A percentile compares a stretch with the other conserved stretches of the same genome.
Evolutionary conservation across 805 yeast genomes (phyloP).

Genomic region (Candida verbasci): DNA sequence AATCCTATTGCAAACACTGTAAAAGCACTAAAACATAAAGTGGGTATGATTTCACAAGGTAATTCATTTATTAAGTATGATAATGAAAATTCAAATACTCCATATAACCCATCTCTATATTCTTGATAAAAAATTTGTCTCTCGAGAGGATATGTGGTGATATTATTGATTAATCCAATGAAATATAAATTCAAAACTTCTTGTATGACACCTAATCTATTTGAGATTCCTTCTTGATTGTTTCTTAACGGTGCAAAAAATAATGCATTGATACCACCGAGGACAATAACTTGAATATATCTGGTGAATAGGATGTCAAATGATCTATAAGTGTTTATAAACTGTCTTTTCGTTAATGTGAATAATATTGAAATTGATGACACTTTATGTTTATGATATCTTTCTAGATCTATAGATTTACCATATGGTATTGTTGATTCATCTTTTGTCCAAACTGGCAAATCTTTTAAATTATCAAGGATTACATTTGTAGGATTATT

Average conservation of each 20-base stretch:
- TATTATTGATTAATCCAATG: slow-evolving; percentile 73
- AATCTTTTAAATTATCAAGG: slow-evolving; percentile 1
- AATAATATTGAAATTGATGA: slow-evolving; percentile 23
- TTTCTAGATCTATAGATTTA: not conserved
- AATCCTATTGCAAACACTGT: slow-evolving; percentile 68
- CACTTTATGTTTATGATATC: slow-evolving; percentile 5
- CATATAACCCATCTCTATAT: slow-evolving; percentile 66
- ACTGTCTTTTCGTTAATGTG: slow-evolving; percentile 28
- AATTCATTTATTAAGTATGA: slow-evolving; percentile 57
- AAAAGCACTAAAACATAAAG: slow-evolving; percentile 54
- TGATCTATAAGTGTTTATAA: slow-evolving; percentile 26
- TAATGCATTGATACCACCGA: slow-evolving; percentile 61
- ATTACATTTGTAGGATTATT: slow-evolving; percentile 13
- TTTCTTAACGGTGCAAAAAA: slow-evolving; percentile 47
- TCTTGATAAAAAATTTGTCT: slow-evolving; percentile 75
- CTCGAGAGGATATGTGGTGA: slow-evolving; percentile 71
- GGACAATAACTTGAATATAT: slow-evolving; percentile 55
- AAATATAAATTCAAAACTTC: slow-evolving; percentile 68
- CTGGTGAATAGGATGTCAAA: slow-evolving; percentile 63
- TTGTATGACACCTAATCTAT: slow-evolving; percentile 73
- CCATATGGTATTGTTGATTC: not conserved
- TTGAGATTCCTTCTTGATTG: slow-evolving; percentile 46
- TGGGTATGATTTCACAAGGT: slow-evolving; percentile 59
- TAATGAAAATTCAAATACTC: slow-evolving; percentile 55
- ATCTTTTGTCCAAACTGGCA: not conserved